Evolutionary conservation across 495 filamentous ascomycete species (phyloP), one percentile per base, ranked within the genome.

Genomic region (Penicillium fimorum): DNA sequence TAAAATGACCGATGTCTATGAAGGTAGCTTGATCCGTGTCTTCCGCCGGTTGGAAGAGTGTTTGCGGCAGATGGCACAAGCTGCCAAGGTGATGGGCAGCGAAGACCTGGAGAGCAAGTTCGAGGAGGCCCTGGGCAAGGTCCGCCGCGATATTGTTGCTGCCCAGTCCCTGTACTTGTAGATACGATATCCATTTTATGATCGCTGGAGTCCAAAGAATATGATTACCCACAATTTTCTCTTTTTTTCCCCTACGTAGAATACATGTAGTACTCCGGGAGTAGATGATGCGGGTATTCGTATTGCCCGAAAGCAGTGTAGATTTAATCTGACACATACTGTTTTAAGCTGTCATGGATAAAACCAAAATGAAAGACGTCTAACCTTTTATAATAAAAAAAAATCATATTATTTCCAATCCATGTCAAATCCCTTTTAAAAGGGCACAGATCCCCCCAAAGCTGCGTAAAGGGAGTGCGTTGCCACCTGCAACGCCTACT

Each of bases 1-100:
- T 72, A 92, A 92, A 87, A 96, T 97, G 93, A 96, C 94, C 29
- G 92, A 96, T 68, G 89, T 93, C 37, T 98, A 96, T 71, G 94
- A 98, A 70, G 94, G 94, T 44, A 96, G 87, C 55, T 78, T 98
- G 60, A 97, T 98, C 65, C 90, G 94, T 32, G 84, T 97, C 47
- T 97, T 98, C 83, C 86, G 94, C 47, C 88, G 95, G 20, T 76
- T 98, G 35, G 95, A 98, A 73, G 94, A 98, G 75, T 81, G 96
- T 49, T 77, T 98, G n/a, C 82, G 95, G 59, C 94, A 98, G 72
- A 96, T 97, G 84, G 93, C 88, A n/a, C 88, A 96, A 74, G 94
- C 91, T 40, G 83, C 88, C 59, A 96, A 96, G 74, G 92, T 96
- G 50, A 98, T 98, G 95, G 94, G 94, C 51, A 96, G 86, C 68